A percentile compares a stretch with the other conserved stretches of the same genome.
Conservation (phyloP, 306 rosid genomes). For the Aeschynomene evenia region DNA sequence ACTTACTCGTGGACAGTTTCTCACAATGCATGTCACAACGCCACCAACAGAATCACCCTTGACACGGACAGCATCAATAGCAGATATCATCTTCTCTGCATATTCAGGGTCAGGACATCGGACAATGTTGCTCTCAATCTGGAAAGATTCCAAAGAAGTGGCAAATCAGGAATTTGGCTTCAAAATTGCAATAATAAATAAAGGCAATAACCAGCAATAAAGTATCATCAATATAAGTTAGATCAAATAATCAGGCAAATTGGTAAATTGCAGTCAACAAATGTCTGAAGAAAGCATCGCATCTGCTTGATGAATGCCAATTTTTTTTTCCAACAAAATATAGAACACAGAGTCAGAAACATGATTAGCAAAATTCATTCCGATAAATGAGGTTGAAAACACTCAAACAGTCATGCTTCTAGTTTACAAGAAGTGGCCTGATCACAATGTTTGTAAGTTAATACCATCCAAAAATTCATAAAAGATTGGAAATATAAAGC, state of each 20-base stretch:
- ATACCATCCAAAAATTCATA: slow-evolving; percentile 27
- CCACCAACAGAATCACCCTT: slow-evolving; percentile 95
- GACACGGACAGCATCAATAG: slow-evolving; percentile 81
- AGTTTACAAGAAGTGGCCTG: slow-evolving; percentile 11
- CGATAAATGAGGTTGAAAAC: slow-evolving; percentile 12
- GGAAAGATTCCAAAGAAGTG: slow-evolving; percentile 27
- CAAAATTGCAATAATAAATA: slow-evolving; percentile 18
- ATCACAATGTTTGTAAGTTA: slow-evolving; percentile 3
- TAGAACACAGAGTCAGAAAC: not conserved
- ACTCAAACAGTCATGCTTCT: not conserved
- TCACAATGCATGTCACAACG: slow-evolving; percentile 88
- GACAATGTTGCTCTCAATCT: slow-evolving; percentile 92
- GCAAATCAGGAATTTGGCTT: slow-evolving; percentile 21
- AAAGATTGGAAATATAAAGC: not conserved
- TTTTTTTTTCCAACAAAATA: not conserved
- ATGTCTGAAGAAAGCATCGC: not conserved
- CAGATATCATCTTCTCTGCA: slow-evolving; percentile 95
- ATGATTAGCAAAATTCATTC: slow-evolving; percentile 17
- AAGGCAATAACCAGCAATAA: not conserved
- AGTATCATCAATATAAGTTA: not conserved
- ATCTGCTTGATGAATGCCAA: not conserved
- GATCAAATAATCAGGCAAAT: slow-evolving; percentile 17
- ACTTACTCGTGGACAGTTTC: slow-evolving; percentile 83
- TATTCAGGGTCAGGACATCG: slow-evolving; percentile 94
- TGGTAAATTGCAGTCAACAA: slow-evolving; percentile 12